phyloP scores from a whole-genome alignment of 163 green algal genomes.

The Chloroidium sp. region DNA sequence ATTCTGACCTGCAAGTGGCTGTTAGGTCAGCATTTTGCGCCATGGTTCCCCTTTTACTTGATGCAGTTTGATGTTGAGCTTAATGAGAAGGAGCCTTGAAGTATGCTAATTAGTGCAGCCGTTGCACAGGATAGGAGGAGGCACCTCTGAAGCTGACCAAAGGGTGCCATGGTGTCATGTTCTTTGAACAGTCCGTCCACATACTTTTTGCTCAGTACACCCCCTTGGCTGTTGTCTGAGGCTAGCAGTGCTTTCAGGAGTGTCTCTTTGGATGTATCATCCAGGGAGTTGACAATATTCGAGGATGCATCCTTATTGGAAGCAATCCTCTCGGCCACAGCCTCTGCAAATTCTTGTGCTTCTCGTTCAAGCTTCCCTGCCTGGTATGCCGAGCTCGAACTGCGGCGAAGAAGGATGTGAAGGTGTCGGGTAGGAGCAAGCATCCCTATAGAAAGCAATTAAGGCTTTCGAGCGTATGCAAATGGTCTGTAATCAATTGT shows the following conservation, averaged over 20 bases:
- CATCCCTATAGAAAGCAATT: neutral
- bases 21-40: neutral
- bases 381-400: too few relatives aligned
- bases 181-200: neutral
- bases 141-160: neutral
- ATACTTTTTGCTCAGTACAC: neutral
- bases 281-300: neutral
- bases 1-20: neutral
- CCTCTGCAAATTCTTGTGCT: neutral
- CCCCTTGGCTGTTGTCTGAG: neutral
- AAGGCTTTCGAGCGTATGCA: neutral
- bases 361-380: neutral
- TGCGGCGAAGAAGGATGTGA: too few relatives aligned
- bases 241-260: neutral
- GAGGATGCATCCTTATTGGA: neutral
- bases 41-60: neutral
- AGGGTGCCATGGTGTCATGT: neutral
- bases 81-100: neutral
- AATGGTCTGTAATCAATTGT: neutral
- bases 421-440: neutral
- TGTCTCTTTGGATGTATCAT: neutral
- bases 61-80: neutral
- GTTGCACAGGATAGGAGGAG: neutral
- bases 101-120: too few relatives aligned
- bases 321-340: neutral